phyloP scores from a whole-genome alignment of 345 rosid species.

The Eucalyptus fibrosa region DNA sequence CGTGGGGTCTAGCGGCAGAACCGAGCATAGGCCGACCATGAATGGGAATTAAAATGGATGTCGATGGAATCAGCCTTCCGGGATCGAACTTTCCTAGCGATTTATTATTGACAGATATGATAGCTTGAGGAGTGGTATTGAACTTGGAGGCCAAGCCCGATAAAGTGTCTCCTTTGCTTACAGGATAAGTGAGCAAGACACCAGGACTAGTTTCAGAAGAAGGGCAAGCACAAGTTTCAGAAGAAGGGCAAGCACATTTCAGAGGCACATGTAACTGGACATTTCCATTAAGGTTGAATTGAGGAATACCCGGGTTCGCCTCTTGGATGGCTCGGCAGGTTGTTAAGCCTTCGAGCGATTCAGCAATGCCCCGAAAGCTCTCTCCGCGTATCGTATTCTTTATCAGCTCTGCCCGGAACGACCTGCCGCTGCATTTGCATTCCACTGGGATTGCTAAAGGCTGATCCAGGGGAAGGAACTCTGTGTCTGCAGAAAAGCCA shows the following conservation, averaged over 20 bases:
- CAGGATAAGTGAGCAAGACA: slow-evolving; percentile 52
- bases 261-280: slow-evolving; percentile 35
- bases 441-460: slow-evolving; percentile 45
- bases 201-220: slow-evolving; percentile 8
- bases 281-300: slow-evolving; percentile 26
- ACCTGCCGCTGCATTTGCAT: slow-evolving; percentile 44
- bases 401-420: slow-evolving; percentile 40
- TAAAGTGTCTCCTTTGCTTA: slow-evolving; percentile 39
- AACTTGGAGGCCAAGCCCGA: slow-evolving; percentile 40
- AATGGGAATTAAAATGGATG: slow-evolving; percentile 59
- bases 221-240: slow-evolving; percentile 57
- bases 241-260: slow-evolving; percentile 52
- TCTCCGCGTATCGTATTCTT: slow-evolving; percentile 47
- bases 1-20: slow-evolving; percentile 14
- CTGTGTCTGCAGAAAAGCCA: slow-evolving; percentile 34
- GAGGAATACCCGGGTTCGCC: slow-evolving; percentile 35
- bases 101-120: slow-evolving; percentile 45
- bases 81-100: slow-evolving; percentile 16
- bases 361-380: slow-evolving; percentile 43
- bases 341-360: slow-evolving; percentile 61
- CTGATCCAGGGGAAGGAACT: slow-evolving; percentile 34
- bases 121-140: slow-evolving; percentile 52
- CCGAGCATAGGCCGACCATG: slow-evolving; percentile 24
- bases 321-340: slow-evolving; percentile 47
- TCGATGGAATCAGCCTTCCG: slow-evolving; percentile 16